Evolutionary conservation across 164 flowering plant species (phyloP).

Genomic region (Malania oleifera): DNA sequence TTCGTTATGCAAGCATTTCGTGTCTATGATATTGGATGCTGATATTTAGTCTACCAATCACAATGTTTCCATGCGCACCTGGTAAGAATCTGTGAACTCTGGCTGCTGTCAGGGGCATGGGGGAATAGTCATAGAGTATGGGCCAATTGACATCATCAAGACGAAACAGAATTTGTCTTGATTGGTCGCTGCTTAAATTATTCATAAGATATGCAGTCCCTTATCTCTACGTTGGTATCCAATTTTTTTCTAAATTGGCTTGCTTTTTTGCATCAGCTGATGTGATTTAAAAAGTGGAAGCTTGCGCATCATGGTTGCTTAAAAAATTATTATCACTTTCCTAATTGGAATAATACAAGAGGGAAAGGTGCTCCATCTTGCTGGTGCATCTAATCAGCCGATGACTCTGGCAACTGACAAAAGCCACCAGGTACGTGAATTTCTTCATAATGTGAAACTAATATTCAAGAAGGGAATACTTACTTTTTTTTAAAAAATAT

Average conservation of each 20-base stretch:
- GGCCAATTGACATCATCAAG: not conserved
- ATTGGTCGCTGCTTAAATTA: constrained; percentile 1
- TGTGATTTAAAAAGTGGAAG: constrained; percentile 6
- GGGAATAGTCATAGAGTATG: too few species aligned
- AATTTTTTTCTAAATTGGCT: not conserved
- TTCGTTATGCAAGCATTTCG: constrained; percentile 10
- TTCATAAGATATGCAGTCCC: constrained; percentile 8
- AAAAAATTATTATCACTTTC: constrained; percentile 16
- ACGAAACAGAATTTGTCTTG: constrained; percentile 5
- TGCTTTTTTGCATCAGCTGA: constrained; percentile 18
- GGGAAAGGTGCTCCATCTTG: constrained; percentile 5
- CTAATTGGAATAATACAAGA: not conserved
- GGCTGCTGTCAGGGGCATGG: too few species aligned
- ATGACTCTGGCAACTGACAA: not conserved
- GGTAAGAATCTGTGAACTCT: too few species aligned
- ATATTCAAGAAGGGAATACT: not conserved
- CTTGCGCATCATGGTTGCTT: constrained; percentile 12
- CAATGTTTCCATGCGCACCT: too few species aligned
- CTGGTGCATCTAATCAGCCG: constrained; percentile 6
- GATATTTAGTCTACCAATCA: too few species aligned
- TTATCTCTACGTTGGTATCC: constrained; percentile 4
- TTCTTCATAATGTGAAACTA: not conserved
- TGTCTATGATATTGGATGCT: too few species aligned
- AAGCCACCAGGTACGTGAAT: too few species aligned
- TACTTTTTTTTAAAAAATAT: too few species aligned